These are phyloP conservation scores for Globisporangium carolinianum DNA, from an alignment of 352 stramenopile species.

Conservation along the genomic window DNA sequence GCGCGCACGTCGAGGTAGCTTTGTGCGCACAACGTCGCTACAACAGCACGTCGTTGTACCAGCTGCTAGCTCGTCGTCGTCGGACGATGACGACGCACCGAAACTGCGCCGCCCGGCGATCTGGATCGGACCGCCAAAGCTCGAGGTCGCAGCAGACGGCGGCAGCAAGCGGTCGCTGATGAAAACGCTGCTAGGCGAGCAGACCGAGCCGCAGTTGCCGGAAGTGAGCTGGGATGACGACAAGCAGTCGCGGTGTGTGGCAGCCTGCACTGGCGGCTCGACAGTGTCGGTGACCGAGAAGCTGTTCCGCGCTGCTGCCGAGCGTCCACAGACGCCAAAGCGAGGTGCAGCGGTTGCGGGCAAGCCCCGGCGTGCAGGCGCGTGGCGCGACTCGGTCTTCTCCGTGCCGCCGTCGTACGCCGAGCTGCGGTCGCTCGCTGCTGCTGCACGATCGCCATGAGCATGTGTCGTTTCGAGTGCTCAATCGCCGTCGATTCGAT, in stretches of 20 bases:
- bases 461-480: neutral
- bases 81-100: neutral
- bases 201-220: neutral
- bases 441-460: neutral
- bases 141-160: neutral
- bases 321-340: constrained; percentile 3
- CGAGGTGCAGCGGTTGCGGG: neutral
- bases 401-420: constrained; percentile 7
- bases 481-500: neutral
- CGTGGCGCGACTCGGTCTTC: constrained; percentile 17
- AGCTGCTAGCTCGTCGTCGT: neutral
- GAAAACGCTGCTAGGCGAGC: constrained; percentile 6
- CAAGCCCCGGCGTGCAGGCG: constrained; percentile 1
- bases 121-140: constrained; percentile 9
- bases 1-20: constrained; percentile 1
- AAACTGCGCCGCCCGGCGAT: constrained; percentile 12
- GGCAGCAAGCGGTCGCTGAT: constrained; percentile 3
- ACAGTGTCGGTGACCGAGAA: constrained; percentile 3
- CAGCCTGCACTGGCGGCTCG: no score
- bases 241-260: neutral
- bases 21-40: neutral
- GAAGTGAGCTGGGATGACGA: neutral
- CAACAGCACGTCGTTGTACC: neutral
- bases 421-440: constrained; percentile 8
- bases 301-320: constrained; percentile 7